A percentile compares a stretch with the other conserved stretches of the same genome.
phyloP scores from a whole-genome alignment of 345 rosid genomes.

The Triadica sebifera region DNA sequence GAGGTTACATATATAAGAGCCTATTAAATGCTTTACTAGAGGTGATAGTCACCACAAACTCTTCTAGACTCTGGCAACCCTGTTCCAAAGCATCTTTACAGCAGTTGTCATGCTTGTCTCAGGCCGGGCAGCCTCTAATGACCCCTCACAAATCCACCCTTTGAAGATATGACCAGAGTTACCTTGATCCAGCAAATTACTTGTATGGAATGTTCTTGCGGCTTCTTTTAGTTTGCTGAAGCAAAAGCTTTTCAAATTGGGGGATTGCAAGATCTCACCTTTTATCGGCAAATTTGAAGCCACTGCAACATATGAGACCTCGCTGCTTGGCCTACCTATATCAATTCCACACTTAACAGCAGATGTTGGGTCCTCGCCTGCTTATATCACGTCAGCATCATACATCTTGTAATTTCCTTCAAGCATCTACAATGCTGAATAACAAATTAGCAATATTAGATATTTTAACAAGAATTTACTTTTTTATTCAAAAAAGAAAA shows the following conservation, averaged over 20 bases:
- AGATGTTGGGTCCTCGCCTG: too few species aligned
- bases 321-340: conserved; percentile 27
- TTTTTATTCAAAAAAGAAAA: too few species aligned
- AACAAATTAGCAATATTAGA: not conserved
- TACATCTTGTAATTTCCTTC: conserved; percentile 3
- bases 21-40: too few species aligned
- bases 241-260: conserved; percentile 26
- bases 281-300: conserved; percentile 15
- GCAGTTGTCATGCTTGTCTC: conserved; percentile 26
- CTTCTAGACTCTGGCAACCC: conserved; percentile 31
- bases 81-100: conserved; percentile 24
- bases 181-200: conserved; percentile 23
- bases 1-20: too few species aligned
- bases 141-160: conserved; percentile 26
- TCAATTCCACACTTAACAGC: conserved; percentile 29
- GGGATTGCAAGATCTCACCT: conserved; percentile 23
- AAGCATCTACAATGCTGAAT: not conserved
- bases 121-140: conserved; percentile 19
- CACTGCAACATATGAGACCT: conserved; percentile 15
- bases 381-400: not conserved
- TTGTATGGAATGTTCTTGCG: conserved; percentile 23
- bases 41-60: conserved; percentile 24
- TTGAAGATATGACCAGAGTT: conserved; percentile 30
- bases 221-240: conserved; percentile 24
- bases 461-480: too few species aligned